phyloP scores from a whole-genome alignment of 2,329 filamentous ascomycete species.

The Geosmithia flava region DNA sequence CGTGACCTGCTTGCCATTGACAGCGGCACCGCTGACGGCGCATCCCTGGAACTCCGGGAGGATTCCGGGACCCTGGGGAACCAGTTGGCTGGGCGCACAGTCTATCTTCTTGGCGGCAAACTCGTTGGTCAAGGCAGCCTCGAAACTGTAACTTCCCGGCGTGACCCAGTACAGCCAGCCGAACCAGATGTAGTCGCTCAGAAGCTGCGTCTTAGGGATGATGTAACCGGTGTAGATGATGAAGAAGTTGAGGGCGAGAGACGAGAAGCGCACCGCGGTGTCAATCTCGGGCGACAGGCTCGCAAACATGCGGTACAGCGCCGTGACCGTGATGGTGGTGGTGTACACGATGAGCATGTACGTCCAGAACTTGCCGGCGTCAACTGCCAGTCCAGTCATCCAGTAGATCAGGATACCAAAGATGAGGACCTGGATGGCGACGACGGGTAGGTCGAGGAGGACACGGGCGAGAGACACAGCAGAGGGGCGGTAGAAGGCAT shows the following conservation, averaged over 20 bases:
- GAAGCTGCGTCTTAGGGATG: slow-evolving; percentile 40
- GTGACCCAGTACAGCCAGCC: slow-evolving; percentile 55
- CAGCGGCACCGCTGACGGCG: slow-evolving; percentile 35
- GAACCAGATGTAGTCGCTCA: slow-evolving; percentile 54
- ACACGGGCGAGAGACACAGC: slow-evolving; percentile 43
- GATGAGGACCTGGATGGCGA: slow-evolving; percentile 49
- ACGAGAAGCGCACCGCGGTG: slow-evolving; percentile 46
- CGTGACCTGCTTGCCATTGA: slow-evolving; percentile 31
- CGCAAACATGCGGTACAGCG: slow-evolving; percentile 46
- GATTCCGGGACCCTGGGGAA: slow-evolving; percentile 29
- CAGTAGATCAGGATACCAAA: slow-evolving; percentile 67
- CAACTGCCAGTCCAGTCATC: slow-evolving; percentile 56
- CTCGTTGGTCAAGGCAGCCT: slow-evolving; percentile 44
- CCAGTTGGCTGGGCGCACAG: slow-evolving; percentile 29
- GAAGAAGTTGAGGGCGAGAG: slow-evolving; percentile 44
- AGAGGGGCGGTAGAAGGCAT: slow-evolving; percentile 38
- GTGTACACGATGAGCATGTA: slow-evolving; percentile 49
- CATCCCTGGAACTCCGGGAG: slow-evolving; percentile 38
- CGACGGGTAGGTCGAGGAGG: slow-evolving; percentile 43
- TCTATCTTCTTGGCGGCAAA: slow-evolving; percentile 38
- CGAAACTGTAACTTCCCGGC: slow-evolving; percentile 53
- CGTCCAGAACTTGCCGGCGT: slow-evolving; percentile 54
- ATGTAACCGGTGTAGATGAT: slow-evolving; percentile 56
- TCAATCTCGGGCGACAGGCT: slow-evolving; percentile 45
- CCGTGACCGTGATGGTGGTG: slow-evolving; percentile 40